Percentiles rank a stretch among this genome's conserved stretches.
These are phyloP conservation scores for Plantago ovata DNA, from an alignment of 257 asterid species.

Conservation along the genomic window DNA sequence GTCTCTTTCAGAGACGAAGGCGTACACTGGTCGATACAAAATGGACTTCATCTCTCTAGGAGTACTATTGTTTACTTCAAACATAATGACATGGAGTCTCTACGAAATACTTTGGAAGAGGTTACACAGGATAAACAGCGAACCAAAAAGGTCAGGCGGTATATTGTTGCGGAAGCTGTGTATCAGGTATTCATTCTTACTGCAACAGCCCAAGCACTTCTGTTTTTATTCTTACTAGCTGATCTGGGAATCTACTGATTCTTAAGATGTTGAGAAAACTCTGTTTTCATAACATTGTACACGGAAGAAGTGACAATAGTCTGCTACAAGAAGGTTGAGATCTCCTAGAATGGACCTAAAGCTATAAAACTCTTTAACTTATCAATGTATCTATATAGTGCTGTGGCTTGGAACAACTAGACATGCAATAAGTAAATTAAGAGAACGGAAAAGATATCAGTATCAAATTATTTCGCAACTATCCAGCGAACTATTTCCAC, in stretches of 20 bases:
- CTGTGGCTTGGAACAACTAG: not conserved
- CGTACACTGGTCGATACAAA: conserved; percentile 95
- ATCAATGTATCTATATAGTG: too few relatives aligned
- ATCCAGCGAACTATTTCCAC: not conserved
- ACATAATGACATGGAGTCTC: conserved; percentile 82
- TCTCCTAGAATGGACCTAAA: not conserved
- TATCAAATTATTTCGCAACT: too few relatives aligned
- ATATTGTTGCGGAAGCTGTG: conserved; percentile 87
- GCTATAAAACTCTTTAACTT: not conserved
- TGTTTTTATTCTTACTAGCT: not conserved
- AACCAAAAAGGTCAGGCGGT: conserved; percentile 88
- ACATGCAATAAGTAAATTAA: not conserved
- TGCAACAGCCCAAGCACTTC: not conserved
- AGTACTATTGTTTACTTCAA: conserved; percentile 84
- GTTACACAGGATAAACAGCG: conserved; percentile 68
- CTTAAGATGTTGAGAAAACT: not conserved
- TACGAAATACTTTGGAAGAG: conserved; percentile 59
- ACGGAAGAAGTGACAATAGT: not conserved
- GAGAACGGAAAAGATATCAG: too few relatives aligned
- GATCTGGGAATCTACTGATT: not conserved
- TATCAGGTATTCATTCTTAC: conserved; percentile 67
- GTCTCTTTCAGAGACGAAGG: conserved; percentile 80
- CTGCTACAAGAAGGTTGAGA: not conserved
- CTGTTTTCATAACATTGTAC: not conserved
- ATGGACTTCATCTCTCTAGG: conserved; percentile 95